Base-by-base conservation (phyloP, 345 rosid genomes). In the Populus ilicifolia region DNA sequence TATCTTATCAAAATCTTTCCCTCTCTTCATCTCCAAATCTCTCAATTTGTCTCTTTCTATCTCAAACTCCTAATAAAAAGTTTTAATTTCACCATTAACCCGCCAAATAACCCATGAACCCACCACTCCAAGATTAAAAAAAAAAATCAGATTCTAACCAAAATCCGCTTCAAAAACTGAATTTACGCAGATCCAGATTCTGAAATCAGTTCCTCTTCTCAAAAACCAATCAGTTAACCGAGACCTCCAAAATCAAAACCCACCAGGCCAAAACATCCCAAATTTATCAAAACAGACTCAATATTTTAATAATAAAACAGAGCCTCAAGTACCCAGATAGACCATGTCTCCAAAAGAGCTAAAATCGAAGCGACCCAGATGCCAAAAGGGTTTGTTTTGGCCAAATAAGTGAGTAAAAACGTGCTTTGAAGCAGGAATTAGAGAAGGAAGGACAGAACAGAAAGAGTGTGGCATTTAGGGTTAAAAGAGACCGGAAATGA, bases 1-100 rank as follows among this genome's bases (percentile, higher is more conserved):
- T 36, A 79, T 72, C 84, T 89, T 91, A 73, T 93, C 97, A 27
- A 89, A 93, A 68, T 89, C 92, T 81, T 84, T 93, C 66, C 91
- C 91, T 79, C 88, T 89, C 90, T 89, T 91, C 98, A 94, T 94
- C 29, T 70, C 44, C 73, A 6, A 43, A 10, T 46, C 62, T 43
- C 44, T 41, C 44, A 41, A 10, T 41, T 41, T 41, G 44, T 0
- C 44, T 67, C 23, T 70, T 64, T 78, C 35, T 21, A 36, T 70
- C 64, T 46, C 29, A 18, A 70, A 67, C 29, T n/a, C 70, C 59
- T 13, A 46, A 46, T 46, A 36, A 46, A 2, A 65, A 29, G 0
- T 39, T 29, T 30, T 17, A 20, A 44, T 41, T 72, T 52, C 76
- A 33, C 48, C 35, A 27, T 44, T 21, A 69, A 62, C 62, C 6